A percentile compares a stretch with the other conserved stretches of the same genome.
Conservation (phyloP, 2,329 filamentous ascomycete genomes). For the Ceratocystis papillata region DNA sequence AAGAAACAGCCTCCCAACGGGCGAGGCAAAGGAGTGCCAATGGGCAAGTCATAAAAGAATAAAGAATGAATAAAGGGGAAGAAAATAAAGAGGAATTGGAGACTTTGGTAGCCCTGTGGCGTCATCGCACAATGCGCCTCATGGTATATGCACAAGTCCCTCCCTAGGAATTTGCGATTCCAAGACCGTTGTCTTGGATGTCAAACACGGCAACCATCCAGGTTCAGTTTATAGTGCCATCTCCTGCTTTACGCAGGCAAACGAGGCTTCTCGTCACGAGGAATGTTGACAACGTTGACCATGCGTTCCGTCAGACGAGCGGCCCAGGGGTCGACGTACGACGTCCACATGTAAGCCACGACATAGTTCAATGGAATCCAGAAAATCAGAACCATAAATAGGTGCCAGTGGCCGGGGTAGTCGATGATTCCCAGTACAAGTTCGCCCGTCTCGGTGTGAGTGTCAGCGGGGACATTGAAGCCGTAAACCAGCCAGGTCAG, state of each 20-base stretch:
- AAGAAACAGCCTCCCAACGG: not conserved
- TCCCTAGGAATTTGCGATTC: not conserved
- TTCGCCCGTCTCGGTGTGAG: constrained; percentile 32
- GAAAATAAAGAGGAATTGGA: not conserved
- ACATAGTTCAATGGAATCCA: constrained; percentile 41
- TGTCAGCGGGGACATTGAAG: constrained; percentile 32
- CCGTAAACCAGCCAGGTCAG: constrained; percentile 51
- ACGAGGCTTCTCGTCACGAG: constrained; percentile 21
- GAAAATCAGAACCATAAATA: constrained; percentile 35
- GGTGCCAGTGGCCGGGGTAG: constrained; percentile 32
- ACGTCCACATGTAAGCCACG: constrained; percentile 41
- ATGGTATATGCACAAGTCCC: not conserved
- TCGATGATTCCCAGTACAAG: constrained; percentile 32
- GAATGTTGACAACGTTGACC: constrained; percentile 25
- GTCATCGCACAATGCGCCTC: not conserved
- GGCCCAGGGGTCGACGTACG: constrained; percentile 44
- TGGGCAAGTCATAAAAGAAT: not conserved
- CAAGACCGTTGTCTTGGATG: not conserved
- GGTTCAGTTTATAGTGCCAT: not conserved
- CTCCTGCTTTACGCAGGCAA: constrained; percentile 14
- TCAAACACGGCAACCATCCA: not conserved
- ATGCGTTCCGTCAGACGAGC: constrained; percentile 35
- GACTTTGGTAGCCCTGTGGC: not conserved
- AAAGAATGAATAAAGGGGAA: not conserved
- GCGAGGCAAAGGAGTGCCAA: not conserved